Base-by-base conservation (phyloP, 2,329 filamentous ascomycete species). In the Cercospora zeina region DNA sequence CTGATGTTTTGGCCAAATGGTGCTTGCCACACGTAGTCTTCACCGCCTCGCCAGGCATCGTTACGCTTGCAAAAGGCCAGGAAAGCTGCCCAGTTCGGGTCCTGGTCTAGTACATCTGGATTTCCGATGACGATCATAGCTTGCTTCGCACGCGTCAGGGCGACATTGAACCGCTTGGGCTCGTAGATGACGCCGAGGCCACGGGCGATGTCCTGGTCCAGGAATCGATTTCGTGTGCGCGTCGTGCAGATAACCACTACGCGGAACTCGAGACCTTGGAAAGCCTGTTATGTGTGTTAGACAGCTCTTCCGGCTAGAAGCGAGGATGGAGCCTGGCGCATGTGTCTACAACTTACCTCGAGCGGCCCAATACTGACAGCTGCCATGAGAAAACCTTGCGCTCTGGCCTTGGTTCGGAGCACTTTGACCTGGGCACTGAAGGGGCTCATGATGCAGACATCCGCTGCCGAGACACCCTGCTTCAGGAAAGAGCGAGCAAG, bases 381-480 rank as follows among this genome's bases (percentile, higher is more conserved):
- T 4, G 34, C 39, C 59, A 66, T 54, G n/a, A 34, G 8, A 31
- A 33, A 36, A 6, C 30, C 19, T 30, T 51, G 39, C 0, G 33
- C 24, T 37, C 69, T 39, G 13, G 70, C 68, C 31, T 63, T 58
- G 6, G 37, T 59, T n/a, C 68, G 68, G 1, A 71, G 59, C 13
- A 66, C 9, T 37, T 62, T 65, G 19, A 71, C 70, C 49, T 71
- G 70, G 2, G 70, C 70, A 30, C 64, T 54, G 63, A 71, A 71
- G 30, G 70, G 70, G 30, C 65, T 68, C 64, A 70, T 71, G 60
- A 71, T 68, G 62, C 70, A 71, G 30, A 71, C 67, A 3, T 71
- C 67, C 19, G 51, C 33, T 36, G 59, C 53, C 30, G 61, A 21
- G 7, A 69, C 27, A 11, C 64, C 58, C 14, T 63, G 47, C n/a